Base-by-base conservation (phyloP, 495 filamentous ascomycete species). In the Trichoderma orchidacearum region DNA sequence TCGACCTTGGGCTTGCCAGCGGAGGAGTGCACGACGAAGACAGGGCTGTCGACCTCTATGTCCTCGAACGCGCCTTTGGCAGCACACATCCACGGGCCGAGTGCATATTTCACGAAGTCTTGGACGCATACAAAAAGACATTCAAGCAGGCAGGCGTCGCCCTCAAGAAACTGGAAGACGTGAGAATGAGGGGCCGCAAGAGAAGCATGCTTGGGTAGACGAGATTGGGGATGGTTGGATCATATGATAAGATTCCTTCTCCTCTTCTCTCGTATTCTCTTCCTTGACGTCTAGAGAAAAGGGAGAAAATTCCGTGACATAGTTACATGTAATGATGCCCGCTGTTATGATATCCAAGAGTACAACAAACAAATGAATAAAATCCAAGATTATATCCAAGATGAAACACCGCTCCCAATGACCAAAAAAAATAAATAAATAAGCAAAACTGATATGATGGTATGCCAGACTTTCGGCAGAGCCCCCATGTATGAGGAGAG, bases 111-210 rank as follows among this genome's bases (percentile, higher is more conserved):
- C 70, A 72, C 13, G 72, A 73, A 56, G 64, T 78, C 53, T 79
- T 87, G 28, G 71, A 93, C 63, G 66, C 64, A 4, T 80, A 82
- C 59, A 68, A 54, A 52, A 62, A 63, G 32, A 60, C 71, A 2
- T 80, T 75, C 57, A 79, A 79, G 65, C 75, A 78, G 56, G 78
- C 74, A 1, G 59, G 65, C 21, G 59, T 68, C 5, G 77, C 79
- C 11, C 57, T 82, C 53, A 85, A 78, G 68, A 89, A 83, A 67
- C 67, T 99, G 56, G 90, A 94, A 70, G 94, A 96, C 63, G 93
- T 99, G 51, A 82, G 93, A 71, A 81, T 95, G 85, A 80, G 93
- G 65, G 94, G 93, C n/a, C 77, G 93, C 66, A 99, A 99, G 82
- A 85, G 85, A 71, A 97, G 89, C 65, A 97, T 99, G 93, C 61